Evolutionary conservation across 306 rosid genomes (phyloP).

Genomic region (Vachellia collinsii): DNA sequence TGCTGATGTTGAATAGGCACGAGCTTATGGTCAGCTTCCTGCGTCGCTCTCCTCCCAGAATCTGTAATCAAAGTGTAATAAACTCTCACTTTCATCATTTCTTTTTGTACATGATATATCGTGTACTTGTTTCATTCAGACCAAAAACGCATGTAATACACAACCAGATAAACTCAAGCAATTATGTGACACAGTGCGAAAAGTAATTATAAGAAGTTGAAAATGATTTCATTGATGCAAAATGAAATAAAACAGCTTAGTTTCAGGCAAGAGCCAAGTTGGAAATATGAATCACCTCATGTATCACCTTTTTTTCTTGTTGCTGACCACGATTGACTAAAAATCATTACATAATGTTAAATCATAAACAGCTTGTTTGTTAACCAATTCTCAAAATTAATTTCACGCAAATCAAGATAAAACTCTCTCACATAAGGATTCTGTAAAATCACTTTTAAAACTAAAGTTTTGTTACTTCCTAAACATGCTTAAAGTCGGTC

Average conservation of each 20-base stretch:
- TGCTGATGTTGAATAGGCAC: conserved; percentile 81
- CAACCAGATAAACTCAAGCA: neutral
- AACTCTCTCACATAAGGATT: too few relatives aligned
- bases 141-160: neutral
- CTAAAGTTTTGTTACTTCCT: too few relatives aligned
- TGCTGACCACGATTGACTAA: neutral
- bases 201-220: neutral
- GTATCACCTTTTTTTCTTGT: neutral
- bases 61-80: conserved; percentile 50
- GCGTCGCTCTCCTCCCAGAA: conserved; percentile 80
- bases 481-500: neutral
- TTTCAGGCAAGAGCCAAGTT: neutral
- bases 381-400: too few relatives aligned
- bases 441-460: too few relatives aligned
- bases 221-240: neutral
- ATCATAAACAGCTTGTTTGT: neutral
- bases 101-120: neutral
- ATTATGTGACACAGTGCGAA: neutral
- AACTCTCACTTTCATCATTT: neutral
- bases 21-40: conserved; percentile 82
- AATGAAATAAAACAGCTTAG: neutral
- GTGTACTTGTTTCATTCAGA: conserved; percentile 26
- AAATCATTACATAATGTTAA: neutral
- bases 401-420: too few relatives aligned
- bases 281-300: neutral